phyloP scores from a whole-genome alignment of 225 moss, liverwort and hornwort genomes.

The Sphagnum tenellum region DNA sequence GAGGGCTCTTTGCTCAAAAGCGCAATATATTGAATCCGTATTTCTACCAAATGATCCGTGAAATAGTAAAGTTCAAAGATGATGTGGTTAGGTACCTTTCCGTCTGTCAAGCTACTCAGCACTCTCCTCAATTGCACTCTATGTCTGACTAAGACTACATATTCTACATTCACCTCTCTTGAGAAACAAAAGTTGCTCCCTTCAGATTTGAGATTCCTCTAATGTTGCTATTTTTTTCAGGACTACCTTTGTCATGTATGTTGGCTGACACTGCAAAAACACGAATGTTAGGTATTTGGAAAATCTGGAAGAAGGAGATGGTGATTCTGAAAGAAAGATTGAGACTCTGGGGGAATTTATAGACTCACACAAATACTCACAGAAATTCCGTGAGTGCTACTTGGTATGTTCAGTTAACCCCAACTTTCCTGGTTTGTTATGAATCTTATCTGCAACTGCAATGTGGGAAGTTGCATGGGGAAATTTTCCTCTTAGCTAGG shows the following conservation, averaged over 20 bases:
- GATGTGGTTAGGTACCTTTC: constrained; percentile 60
- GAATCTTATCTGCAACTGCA: no score
- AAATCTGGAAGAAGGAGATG: constrained; percentile 37
- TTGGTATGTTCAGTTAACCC: constrained; percentile 28
- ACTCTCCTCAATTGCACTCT: no score
- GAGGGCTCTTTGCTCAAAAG: constrained; percentile 78
- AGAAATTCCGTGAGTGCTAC: constrained; percentile 74
- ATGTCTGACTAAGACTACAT: no score
- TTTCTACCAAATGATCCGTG: constrained; percentile 73
- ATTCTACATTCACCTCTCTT: no score
- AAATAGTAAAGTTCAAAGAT: constrained; percentile 60
- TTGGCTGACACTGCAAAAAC: neutral
- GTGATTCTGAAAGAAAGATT: constrained; percentile 19
- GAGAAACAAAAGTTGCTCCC: no score
- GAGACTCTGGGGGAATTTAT: constrained; percentile 76
- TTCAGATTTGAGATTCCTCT: no score
- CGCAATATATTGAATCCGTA: constrained; percentile 52
- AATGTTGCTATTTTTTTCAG: neutral
- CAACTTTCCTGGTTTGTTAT: no score
- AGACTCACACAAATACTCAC: constrained; percentile 50
- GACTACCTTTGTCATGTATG: neutral
- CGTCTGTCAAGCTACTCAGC: no score
- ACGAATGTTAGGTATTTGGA: constrained; percentile 35
- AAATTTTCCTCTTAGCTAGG: no score
- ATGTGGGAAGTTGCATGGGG: no score